Evolutionary conservation across 805 yeast genomes (phyloP), one percentile per base, ranked within the genome.

Genomic region (Starmerella davenportii): DNA sequence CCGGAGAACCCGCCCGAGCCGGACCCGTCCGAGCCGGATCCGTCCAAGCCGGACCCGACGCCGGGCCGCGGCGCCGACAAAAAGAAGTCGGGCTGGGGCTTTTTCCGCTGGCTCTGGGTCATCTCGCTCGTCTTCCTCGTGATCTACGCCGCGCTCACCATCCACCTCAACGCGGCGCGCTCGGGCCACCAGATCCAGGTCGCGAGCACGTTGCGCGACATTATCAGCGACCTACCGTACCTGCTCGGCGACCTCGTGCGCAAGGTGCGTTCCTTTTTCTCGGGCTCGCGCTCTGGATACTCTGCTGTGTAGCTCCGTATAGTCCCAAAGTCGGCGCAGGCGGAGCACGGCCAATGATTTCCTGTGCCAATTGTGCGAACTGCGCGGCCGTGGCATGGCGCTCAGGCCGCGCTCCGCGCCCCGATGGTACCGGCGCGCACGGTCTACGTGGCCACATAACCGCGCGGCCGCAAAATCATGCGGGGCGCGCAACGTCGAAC

Each of bases 41-140:
- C 9, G 25, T 7, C 7, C 25, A 23, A 23, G 11, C 25, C 25
- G 9, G 25, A 11, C 7, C 7, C 7, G 7, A 11, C 9, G 9
- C 9, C 7, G 9, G 11, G 11, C 11, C 8, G 15, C 16, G 32
- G 32, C 24, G 56, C 51, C 40, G 59, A 47, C 21, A 51, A 54
- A 9, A 29, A 44, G 14, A 49, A 48, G 3, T 52, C 59, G 51
- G 72, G 75, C 42, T 74, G 87, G 76, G 90, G 93, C 38, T 71
- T 85, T 68, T 71, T 85, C 54, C 70, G 84, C 2, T 80, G 87
- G 75, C 51, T 82, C 8, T 80, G 85, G 53, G 74, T 85, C 48
- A 59, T 84, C n/a, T 58, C 76, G 46, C 79, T 80, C 15, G 57
- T 87, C 25, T 68, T 69, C 34, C 66, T 79, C 49, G 74, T 82